Percentiles rank a stretch among this genome's conserved stretches.
Evolutionary conservation across 164 flowering plant species (phyloP).

Genomic region (Kalanchoe fedtschenkoi): DNA sequence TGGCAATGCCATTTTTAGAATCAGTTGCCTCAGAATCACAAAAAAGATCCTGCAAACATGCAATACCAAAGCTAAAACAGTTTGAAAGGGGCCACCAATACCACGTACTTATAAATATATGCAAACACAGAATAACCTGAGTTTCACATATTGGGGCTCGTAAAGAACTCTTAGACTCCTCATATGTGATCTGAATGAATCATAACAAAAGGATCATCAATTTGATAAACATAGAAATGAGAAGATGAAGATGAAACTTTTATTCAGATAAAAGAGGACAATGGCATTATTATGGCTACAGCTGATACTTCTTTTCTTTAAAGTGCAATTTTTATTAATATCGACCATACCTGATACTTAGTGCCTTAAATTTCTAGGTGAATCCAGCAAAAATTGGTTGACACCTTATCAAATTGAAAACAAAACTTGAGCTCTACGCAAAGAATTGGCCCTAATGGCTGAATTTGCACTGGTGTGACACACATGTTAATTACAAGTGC

Average conservation of each 20-base stretch:
- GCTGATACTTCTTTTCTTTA: neutral
- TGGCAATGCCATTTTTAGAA: conserved; percentile 19
- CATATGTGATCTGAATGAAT: conserved; percentile 25
- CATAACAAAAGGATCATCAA: neutral
- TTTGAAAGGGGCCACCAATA: neutral
- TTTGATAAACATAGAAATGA: neutral
- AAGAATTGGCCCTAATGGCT: too few relatives aligned
- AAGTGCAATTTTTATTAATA: too few relatives aligned
- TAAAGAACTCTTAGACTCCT: conserved; percentile 23
- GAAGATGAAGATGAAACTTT: neutral
- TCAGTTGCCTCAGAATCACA: conserved; percentile 34
- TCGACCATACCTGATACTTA: too few relatives aligned
- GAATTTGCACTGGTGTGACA: too few relatives aligned
- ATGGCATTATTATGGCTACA: neutral
- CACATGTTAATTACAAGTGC: too few relatives aligned
- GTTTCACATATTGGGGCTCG: conserved; percentile 52
- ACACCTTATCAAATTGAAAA: neutral
- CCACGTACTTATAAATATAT: neutral
- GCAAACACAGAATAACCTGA: conserved; percentile 32
- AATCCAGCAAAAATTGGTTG: neutral
- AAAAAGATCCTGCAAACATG: conserved; percentile 40
- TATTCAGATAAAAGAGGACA: neutral
- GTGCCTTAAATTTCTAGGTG: too few relatives aligned
- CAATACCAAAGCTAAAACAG: conserved; percentile 1
- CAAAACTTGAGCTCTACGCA: neutral